A percentile compares a stretch with the other conserved stretches of the same genome.
These are phyloP conservation scores for Eucalyptus sp. DNA, from an alignment of 345 rosid species.

Conservation along the genomic window DNA sequence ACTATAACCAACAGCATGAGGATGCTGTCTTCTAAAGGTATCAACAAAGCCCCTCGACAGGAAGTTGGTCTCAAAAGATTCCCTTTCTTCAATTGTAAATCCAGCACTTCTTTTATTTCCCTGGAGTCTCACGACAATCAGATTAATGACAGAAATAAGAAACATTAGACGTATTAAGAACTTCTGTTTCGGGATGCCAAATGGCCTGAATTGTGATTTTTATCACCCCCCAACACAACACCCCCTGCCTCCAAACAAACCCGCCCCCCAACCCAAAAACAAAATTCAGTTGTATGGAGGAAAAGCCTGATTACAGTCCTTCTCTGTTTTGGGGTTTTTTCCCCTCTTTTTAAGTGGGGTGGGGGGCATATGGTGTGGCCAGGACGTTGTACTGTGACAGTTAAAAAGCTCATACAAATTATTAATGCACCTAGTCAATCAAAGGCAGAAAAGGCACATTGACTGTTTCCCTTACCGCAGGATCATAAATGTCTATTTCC, in stretches of 20 bases:
- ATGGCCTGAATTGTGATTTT: neutral
- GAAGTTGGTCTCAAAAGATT: constrained; percentile 64
- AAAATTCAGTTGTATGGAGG: neutral
- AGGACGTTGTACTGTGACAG: neutral
- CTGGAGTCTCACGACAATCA: constrained; percentile 13
- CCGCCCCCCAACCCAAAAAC: neutral
- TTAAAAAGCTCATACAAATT: neutral
- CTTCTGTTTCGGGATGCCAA: neutral
- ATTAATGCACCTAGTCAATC: neutral
- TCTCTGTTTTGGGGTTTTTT: neutral
- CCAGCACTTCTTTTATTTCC: constrained; percentile 96
- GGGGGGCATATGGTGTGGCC: neutral
- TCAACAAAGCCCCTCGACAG: constrained; percentile 83
- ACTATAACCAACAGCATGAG: constrained; percentile 78
- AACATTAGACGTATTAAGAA: neutral
- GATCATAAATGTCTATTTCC: constrained; percentile 84
- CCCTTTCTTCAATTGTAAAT: constrained; percentile 76
- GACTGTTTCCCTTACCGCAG: constrained; percentile 41
- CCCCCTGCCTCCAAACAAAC: neutral
- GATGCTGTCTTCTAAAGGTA: constrained; percentile 83
- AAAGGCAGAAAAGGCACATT: neutral
- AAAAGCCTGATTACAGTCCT: neutral
- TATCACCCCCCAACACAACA: neutral
- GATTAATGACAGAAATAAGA: neutral
- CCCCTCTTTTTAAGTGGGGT: neutral